Evolutionary conservation across 805 yeast species (phyloP).

Genomic region (Torulaspora indica): DNA sequence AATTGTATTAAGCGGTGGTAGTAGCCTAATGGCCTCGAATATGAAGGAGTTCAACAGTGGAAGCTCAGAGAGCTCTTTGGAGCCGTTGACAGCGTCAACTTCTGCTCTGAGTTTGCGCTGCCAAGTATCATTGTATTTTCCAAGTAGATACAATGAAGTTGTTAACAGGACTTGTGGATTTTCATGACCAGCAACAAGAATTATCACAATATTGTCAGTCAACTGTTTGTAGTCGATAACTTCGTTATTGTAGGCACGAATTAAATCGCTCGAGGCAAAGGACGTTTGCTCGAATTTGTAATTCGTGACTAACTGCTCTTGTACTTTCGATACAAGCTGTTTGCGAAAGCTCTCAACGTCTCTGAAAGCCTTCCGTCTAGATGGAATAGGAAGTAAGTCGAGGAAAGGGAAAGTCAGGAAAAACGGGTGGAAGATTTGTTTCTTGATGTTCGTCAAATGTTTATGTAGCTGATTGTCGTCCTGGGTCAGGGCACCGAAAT

Average conservation of each 20-base stretch:
- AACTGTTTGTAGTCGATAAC: conserved; percentile 44
- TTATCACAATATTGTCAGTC: conserved; percentile 50
- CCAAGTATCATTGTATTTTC: conserved; percentile 39
- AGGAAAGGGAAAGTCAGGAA: conserved; percentile 53
- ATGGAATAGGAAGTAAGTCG: conserved; percentile 47
- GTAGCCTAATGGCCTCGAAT: conserved; percentile 51
- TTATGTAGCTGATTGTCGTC: conserved; percentile 37
- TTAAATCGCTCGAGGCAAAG: conserved; percentile 42
- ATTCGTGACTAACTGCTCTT: conserved; percentile 30
- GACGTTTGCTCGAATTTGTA: conserved; percentile 34
- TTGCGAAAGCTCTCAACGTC: conserved; percentile 43
- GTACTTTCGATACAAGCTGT: conserved; percentile 37
- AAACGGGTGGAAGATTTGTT: conserved; percentile 51
- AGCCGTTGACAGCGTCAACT: conserved; percentile 26
- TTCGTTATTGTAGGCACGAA: conserved; percentile 38
- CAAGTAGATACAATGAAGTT: conserved; percentile 44
- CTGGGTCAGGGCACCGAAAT: conserved; percentile 40
- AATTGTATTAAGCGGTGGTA: conserved; percentile 55
- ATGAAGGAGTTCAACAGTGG: conserved; percentile 59
- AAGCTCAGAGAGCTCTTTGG: conserved; percentile 46
- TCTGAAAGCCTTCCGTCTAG: conserved; percentile 41
- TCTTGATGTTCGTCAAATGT: conserved; percentile 43
- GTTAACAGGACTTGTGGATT: conserved; percentile 52
- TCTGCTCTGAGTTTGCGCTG: conserved; percentile 50
- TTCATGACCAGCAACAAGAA: conserved; percentile 60